Evolutionary conservation across 306 rosid species (phyloP).

Genomic region (Cicer bijugum): DNA sequence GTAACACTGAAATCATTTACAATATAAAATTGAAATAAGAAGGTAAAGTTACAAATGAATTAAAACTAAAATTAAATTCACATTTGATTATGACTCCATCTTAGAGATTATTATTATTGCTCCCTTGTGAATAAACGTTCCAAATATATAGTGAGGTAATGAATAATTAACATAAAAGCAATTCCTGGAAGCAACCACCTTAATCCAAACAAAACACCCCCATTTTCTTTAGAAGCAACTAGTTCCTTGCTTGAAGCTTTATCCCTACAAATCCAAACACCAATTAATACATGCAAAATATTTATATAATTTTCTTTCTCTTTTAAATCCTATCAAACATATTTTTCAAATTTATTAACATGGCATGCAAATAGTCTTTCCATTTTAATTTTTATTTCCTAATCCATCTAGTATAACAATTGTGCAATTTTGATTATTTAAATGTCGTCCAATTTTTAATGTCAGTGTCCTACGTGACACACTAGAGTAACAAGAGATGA

Average conservation of each 20-base stretch:
- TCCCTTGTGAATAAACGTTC: conserved; percentile 43
- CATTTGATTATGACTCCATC: conserved; percentile 33
- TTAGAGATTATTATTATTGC: conserved; percentile 23
- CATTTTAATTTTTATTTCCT: neutral
- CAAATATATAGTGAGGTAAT: conserved; percentile 44
- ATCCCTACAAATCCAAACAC: conserved; percentile 44
- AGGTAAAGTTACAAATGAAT: neutral
- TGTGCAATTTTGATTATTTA: neutral
- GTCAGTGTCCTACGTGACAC: neutral
- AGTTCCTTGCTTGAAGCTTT: conserved; percentile 30
- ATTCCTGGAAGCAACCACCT: conserved; percentile 50
- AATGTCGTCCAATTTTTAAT: neutral
- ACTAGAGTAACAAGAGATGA: no score
- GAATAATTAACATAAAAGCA: conserved; percentile 44
- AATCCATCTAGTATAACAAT: neutral
- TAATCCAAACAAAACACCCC: conserved; percentile 33
- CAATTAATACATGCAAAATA: neutral
- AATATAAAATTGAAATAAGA: conserved; percentile 24
- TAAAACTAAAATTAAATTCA: conserved; percentile 20
- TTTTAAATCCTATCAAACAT: conserved; percentile 18
- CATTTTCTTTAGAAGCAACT: conserved; percentile 21
- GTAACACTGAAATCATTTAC: conserved; percentile 34
- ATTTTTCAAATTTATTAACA: neutral
- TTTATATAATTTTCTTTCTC: neutral
- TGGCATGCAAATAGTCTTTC: conserved; percentile 8